phyloP scores from a whole-genome alignment of 108 stramenopile species.

The Cyclotella baltica region DNA sequence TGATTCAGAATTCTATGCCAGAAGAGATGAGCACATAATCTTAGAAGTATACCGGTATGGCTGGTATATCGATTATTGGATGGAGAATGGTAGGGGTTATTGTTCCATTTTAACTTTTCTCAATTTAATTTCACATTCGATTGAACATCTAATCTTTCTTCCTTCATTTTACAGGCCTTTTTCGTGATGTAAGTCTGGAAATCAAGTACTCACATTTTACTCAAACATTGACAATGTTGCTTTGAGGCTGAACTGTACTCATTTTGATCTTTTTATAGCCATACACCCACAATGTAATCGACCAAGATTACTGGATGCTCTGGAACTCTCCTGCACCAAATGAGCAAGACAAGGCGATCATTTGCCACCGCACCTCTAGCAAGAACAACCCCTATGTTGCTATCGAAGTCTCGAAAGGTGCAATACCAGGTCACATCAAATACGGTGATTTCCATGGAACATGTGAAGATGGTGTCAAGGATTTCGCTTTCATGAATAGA shows the following conservation, averaged over 20 bases:
- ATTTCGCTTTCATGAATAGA: not conserved
- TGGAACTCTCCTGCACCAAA: no score
- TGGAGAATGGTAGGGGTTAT: no score
- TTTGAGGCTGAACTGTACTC: not conserved
- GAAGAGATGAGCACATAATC: not conserved
- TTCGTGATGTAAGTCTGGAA: not conserved
- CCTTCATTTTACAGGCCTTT: no score
- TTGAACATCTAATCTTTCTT: no score
- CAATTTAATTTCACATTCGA: no score
- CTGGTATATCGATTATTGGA: not conserved
- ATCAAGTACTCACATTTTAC: no score
- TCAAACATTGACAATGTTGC: not conserved
- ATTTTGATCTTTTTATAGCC: not conserved
- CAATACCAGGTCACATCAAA: not conserved
- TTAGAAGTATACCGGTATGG: not conserved
- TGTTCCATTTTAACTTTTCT: no score
- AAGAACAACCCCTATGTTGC: not conserved
- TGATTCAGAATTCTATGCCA: not conserved
- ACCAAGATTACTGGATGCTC: not conserved
- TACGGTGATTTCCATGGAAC: slow-evolving; percentile 3
- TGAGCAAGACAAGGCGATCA: no score
- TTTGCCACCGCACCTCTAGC: not conserved
- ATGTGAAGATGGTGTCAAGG: not conserved
- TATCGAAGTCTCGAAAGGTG: not conserved
- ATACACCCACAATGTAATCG: not conserved